Conservation (phyloP, 2,329 filamentous ascomycete species). For the Fusarium abutilonis region DNA sequence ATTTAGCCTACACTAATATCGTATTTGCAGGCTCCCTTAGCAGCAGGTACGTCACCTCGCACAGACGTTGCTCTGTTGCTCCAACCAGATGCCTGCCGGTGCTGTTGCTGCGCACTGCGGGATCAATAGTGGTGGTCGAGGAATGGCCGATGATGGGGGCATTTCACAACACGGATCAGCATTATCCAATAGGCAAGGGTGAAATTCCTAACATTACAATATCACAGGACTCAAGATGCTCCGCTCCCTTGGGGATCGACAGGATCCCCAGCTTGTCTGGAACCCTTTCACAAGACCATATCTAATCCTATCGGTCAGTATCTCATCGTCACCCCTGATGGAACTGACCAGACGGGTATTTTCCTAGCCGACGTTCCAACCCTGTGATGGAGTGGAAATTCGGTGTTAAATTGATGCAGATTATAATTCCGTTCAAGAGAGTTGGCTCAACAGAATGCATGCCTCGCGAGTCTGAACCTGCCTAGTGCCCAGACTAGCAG, state of each 20-base stretch:
- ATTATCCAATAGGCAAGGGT: constrained; percentile 19
- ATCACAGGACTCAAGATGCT: constrained; percentile 24
- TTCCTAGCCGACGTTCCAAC: constrained; percentile 17
- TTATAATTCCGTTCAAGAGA: constrained; percentile 5
- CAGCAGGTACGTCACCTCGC: constrained; percentile 38
- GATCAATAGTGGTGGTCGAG: constrained; percentile 24
- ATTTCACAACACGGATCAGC: constrained; percentile 20
- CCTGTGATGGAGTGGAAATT: constrained; percentile 9
- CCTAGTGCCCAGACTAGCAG: neutral
- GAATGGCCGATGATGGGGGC: constrained; percentile 23
- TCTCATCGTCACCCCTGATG: constrained; percentile 7
- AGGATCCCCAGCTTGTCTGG: constrained; percentile 26
- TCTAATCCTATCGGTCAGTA: constrained; percentile 17
- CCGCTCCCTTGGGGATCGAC: constrained; percentile 28
- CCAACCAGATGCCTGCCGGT: constrained; percentile 21
- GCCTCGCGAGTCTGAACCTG: constrained; percentile 6
- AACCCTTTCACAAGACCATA: constrained; percentile 35
- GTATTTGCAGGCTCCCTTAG: constrained; percentile 17
- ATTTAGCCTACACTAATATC: constrained; percentile 18
- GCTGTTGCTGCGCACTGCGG: constrained; percentile 21
- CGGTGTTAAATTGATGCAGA: constrained; percentile 4
- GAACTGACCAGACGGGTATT: constrained; percentile 34
- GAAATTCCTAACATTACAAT: constrained; percentile 11
- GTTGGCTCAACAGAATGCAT: constrained; percentile 9
- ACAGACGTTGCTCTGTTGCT: constrained; percentile 23